Evolutionary conservation across 2,329 filamentous ascomycete species (phyloP), one percentile per base, ranked within the genome.

Genomic region (Aspergillus tamarii): DNA sequence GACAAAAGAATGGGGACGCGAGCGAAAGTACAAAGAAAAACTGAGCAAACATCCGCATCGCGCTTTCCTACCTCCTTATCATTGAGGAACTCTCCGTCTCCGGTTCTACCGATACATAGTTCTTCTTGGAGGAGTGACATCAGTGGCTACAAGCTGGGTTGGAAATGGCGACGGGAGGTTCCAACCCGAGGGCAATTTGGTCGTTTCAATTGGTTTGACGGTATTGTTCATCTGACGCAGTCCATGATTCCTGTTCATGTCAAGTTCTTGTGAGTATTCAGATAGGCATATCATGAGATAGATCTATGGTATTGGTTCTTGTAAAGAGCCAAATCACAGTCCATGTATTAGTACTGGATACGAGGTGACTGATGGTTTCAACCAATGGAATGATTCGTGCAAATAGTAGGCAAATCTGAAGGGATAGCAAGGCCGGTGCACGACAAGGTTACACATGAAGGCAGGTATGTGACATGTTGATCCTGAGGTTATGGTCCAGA

Each of bases 131-230:
- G 21, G 16, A 32, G 57, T 59, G 57, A 59, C 57, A 59, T 59
- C 41, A 59, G 57, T 46, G 57, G 57, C 55, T 57, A 57, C 26
- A 32, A 19, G 21, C 16, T 16, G 43, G 41, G 52, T 59, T 59
- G 32, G 57, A 43, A 30, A 50, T 9, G 23, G n/a, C 39, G 46
- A 30, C 30, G 30, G 52, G 14, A 55, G 52, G 32, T 39, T 26
- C 52, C 52, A 36, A 54, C 6, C 10, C 7, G 9, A 9, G 32
- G 52, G 19, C n/a, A 53, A 14, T n/a, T 12, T 23, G 5, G 26
- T 34, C 30, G 16, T 11, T n/a, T 19, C 11, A 10, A 16, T 16
- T 55, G 32, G 12, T 39, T 36, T 39, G 52, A 23, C 36, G 32
- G 30, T 39, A 36, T 21, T 9, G 11, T 26, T 55, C 28, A 52